Evolutionary conservation across 2,329 filamentous ascomycete genomes (phyloP), one percentile per base, ranked within the genome.

Genomic region (Aspergillus ruber): DNA sequence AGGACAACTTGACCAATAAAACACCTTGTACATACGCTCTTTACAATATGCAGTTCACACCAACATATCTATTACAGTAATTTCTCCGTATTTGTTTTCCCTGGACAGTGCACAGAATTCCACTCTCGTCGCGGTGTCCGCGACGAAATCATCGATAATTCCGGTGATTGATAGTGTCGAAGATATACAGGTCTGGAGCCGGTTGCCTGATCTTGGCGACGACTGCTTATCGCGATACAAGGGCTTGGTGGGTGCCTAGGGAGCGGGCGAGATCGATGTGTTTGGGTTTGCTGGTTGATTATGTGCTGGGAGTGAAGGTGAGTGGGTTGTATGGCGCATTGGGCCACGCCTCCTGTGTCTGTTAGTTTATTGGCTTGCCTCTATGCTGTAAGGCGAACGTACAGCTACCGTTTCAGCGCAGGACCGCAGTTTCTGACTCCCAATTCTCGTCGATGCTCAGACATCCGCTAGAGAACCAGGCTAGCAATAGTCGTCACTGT

Each of bases 361-460:
- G 9, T 33, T 33, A n/a, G 29, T 3, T 33, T 3, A 33, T 33
- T 9, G 8, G 44, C 33, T n/a, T 27, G 36, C 8, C 25, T 9
- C 13, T 21, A 21, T 21, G 21, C 5, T 21, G 21, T 21, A 6
- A 21, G 21, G 21, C 21, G 5, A 21, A 62, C 60, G 57, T 61
- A 66, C 71, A 73, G 33, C 70, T 73, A 29, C 71, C 72, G 18
- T 69, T 72, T 68, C 69, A 76, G 12, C 75, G 60, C 4, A 76
- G 57, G 3, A 76, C 55, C 23, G 53, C 58, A 9, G 41, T 50
- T 0, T 36, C 44, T 29, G 42, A 13, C 1, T 40, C 45, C 3
- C 48, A 42, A 3, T 50, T 43, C 27, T 53, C 48, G 48, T 65
- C 43, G 47, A 74, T 66, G n/a, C 50, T 50, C 7, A 75, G 54